Base-by-base conservation (phyloP, 139 green algal genomes). In the Chlamydomonas sp. region DNA sequence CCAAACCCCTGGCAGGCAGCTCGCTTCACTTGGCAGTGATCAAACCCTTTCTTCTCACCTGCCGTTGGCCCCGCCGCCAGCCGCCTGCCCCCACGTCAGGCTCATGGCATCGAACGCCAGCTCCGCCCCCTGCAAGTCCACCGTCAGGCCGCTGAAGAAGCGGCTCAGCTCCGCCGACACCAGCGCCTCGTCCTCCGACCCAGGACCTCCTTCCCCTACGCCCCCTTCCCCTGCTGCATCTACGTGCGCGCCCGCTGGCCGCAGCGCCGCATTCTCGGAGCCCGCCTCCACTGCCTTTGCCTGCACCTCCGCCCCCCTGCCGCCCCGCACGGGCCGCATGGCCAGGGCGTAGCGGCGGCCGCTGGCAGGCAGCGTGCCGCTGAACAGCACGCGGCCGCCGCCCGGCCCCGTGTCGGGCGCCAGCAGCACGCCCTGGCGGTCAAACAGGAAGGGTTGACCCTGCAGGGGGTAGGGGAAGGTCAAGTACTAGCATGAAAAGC, bases 121-220 rank as follows among this genome's bases (percentile, higher is more conserved):
- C 74, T 91, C 77, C 15, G 76, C 90, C 9, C 90, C 90, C 31
- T 93, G 83, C 31, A 93, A 79, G 67, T 93, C 87, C 20, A 93
- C 62, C 62, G 59, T 85, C 10, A 91, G 84, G 5, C 60, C n/a
- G 57, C 68, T 86, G 79, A 93, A 93, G 63, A 90, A 93, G 16
- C 31, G 57, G 6, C 67, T 88, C 0, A 93, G 79, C 71, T 84
- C 78, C 14, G 16, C 16, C 6, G 83, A 87, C n/a, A 87, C 82
- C 12, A 64, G 6, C 6, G 72, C 31, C 60, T 91, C 87, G 9
- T 80, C 86, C 3, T 90, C 88, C 59, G 82, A 75, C 57, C 77
- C 67, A 69, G 14, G 61, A 16, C 77, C 77, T 80, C 49, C 58
- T 3, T 57, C 57, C 57, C 63, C 57, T 59, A 69, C 10, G 61